phyloP scores from a whole-genome alignment of 2,329 filamentous ascomycete species.

The Fusarium beomiforme region DNA sequence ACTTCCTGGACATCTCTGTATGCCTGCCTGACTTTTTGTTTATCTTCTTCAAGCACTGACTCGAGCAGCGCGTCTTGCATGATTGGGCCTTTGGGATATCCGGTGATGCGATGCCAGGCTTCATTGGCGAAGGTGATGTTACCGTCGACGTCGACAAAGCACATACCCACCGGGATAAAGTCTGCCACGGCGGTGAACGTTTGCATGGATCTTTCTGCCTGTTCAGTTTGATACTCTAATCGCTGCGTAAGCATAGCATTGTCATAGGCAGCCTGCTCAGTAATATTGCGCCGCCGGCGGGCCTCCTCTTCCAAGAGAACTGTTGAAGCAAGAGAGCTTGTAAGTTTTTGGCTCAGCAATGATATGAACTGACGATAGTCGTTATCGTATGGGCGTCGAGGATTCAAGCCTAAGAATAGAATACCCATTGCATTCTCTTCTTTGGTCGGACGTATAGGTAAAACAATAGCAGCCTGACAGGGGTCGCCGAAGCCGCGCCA shows the following conservation, averaged over 20 bases:
- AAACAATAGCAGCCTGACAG: conserved; percentile 72
- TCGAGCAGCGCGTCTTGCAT: conserved; percentile 52
- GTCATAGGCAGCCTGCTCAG: conserved; percentile 72
- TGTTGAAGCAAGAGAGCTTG: conserved; percentile 75
- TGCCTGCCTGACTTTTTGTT: conserved; percentile 51
- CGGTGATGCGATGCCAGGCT: conserved; percentile 67
- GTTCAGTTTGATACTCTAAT: conserved; percentile 64
- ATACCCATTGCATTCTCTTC: conserved; percentile 74
- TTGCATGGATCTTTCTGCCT: conserved; percentile 65
- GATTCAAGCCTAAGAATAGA: conserved; percentile 76
- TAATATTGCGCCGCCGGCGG: conserved; percentile 58
- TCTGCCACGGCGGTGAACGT: conserved; percentile 77
- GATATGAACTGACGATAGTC: conserved; percentile 76
- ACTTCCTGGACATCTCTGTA: conserved; percentile 53
- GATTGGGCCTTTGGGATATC: conserved; percentile 51
- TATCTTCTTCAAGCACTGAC: conserved; percentile 59
- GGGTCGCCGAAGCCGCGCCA: conserved; percentile 73
- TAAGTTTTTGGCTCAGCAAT: conserved; percentile 64
- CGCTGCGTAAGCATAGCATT: conserved; percentile 73
- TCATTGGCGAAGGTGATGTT: conserved; percentile 77
- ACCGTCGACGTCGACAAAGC: conserved; percentile 72
- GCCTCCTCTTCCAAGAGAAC: conserved; percentile 78
- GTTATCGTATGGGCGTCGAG: conserved; percentile 76
- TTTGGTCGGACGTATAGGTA: conserved; percentile 74
- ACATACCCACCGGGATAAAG: conserved; percentile 79